These are phyloP conservation scores for Magnusiomyces sp. DNA, from an alignment of 1,139 yeast species.

Conservation along the genomic window DNA sequence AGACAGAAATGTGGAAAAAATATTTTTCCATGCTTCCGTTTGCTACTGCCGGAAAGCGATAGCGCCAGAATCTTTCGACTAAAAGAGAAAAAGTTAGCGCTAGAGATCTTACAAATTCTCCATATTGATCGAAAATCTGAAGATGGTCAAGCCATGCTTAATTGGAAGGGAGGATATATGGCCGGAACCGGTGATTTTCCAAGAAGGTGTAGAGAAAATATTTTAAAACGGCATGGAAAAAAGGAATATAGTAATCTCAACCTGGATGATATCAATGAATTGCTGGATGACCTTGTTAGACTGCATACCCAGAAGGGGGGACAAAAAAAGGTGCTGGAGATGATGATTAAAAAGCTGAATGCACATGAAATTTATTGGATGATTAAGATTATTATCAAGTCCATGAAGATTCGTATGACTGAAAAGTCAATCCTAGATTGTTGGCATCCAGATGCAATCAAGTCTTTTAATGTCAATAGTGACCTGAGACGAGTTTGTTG, in stretches of 20 bases:
- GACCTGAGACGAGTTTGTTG: conserved; percentile 55
- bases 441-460: conserved; percentile 79
- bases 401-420: conserved; percentile 39
- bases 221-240: conserved; percentile 35
- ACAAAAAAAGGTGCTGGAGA: conserved; percentile 1
- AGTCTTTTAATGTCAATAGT: conserved; percentile 58
- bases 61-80: background rate
- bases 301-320: conserved; percentile 4
- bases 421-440: conserved; percentile 52
- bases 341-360: conserved; percentile 35
- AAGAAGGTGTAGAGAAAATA: conserved; percentile 32
- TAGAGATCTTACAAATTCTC: conserved; percentile 32
- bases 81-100: background rate
- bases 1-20: conserved; percentile 1
- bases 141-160: conserved; percentile 39
- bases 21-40: conserved; percentile 4
- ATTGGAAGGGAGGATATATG: conserved; percentile 38
- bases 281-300: conserved; percentile 44
- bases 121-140: conserved; percentile 44
- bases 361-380: conserved; percentile 64
- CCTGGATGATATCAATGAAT: conserved; percentile 49
- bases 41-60: conserved; percentile 1
- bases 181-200: conserved; percentile 36
- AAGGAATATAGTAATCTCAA: conserved; percentile 35
- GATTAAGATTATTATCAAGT: conserved; percentile 56